Base-by-base conservation (phyloP, 768 basidiomycete genomes). In the Rhizopogon salebrosus region DNA sequence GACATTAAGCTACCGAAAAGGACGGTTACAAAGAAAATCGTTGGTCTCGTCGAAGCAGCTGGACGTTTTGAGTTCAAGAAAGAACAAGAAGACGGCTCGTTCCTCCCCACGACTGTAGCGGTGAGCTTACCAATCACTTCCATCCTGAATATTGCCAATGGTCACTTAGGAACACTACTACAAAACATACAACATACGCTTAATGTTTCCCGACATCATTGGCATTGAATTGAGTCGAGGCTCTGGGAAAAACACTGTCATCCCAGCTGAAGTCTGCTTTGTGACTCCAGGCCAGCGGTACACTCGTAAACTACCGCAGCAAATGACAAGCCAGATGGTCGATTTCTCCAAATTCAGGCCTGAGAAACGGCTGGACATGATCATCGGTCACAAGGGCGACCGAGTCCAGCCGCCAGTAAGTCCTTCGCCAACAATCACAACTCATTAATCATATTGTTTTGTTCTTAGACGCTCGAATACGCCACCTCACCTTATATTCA, bases 301-400 rank as follows among this genome's bases (percentile, higher is more conserved):
- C 59, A 77, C 63, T 52, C 69, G 72, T 49, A 75, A 69, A 54
- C 53, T 83, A 2, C 74, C 75, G 0, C 71, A 71, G 1, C 64
- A 73, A 55, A 53, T 64, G 34, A 72, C 57, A 46, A 64, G 64
- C 6, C 64, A 64, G 1, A 77, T 80, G 57, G 74, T 83, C 0
- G 69, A 68, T 4, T 83, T 83, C 48, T 70, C 82, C 0, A 77
- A 76, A 0, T 66, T 76, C 55, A 75, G 63, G 29, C 83, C 83
- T 2, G 50, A 55, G 5, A 71, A 66, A 1, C 71, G 81, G 7
- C 61, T 78, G 11, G 57, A 63, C 0, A 62, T 68, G 9, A 82
- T 82, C 36, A 40, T 58, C 18, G 62, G 62, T 2, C 74, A 70
- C 3, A 57, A 70, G 4, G 48, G 42, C 49, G 59, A n/a, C 13